Evolutionary conservation across 2,329 filamentous ascomycete genomes (phyloP), one percentile per base, ranked within the genome.

Genomic region (Hortaea sp.): DNA sequence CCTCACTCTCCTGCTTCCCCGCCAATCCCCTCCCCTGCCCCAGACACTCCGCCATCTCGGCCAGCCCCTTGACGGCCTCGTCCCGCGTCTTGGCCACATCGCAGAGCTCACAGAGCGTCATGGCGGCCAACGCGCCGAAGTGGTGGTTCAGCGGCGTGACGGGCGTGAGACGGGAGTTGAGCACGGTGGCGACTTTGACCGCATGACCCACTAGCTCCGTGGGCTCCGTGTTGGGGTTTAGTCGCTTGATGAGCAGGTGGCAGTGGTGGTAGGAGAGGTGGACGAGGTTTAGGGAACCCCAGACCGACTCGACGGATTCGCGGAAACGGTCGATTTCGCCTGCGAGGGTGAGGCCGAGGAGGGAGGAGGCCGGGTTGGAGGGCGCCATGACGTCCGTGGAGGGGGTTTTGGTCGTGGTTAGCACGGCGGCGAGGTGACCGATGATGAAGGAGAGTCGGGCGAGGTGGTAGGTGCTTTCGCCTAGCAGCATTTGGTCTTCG

Each of bases 201-300:
- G 78, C 77, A 5, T 79, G 75, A 62, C 76, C 79, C 13, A 84
- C 65, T 11, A 82, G 70, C 48, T 83, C 76, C 1, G 70, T 66
- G 0, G 77, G 70, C 37, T 76, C 74, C 1, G 75, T 70, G 7
- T 71, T 71, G 1, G 77, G 73, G 34, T 75, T 76, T 45, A 81
- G 69, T 2, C 85, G 71, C 43, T 80, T 78, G 7, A 78, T 72
- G 12, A 87, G 69, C 6, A 86, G 70, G 50, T 80, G 78, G 53
- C 78, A 74, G 61, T 86, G 81, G 76, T 83, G 85, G 64, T 84
- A 86, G 12, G 76, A 76, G 27, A 87, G 70, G 54, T 84, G 78
- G 2, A 86, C 70, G 30, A 82, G 72, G 20, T 77, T 77, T 28
- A 81, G 67, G 39, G 73, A 71, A 9, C 70, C 66, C 60, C 67